Evolutionary conservation across 1,284 basidiomycete species (phyloP), one percentile per base, ranked within the genome.

Genomic region (Ganoderma leucocontextum): DNA sequence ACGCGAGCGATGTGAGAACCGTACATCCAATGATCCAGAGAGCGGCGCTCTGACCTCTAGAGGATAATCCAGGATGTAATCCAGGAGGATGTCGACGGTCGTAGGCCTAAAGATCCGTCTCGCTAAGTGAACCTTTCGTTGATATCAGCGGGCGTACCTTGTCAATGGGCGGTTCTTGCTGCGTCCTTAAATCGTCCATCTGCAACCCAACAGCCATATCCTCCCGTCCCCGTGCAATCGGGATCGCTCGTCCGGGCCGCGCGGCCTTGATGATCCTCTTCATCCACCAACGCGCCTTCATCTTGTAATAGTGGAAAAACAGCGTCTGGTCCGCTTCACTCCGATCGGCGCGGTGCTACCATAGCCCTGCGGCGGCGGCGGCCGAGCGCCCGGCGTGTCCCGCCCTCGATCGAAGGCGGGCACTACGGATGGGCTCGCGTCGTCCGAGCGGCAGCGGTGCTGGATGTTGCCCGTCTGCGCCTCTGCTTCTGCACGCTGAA

Each of bases 231-330:
- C 9, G 58, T 62, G 0, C 35, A 38, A 12, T 65, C 49, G 17
- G 42, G 44, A 1, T 62, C 66, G 1, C 55, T 73, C 66, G 25
- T 72, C 68, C 0, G 67, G 61, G 69, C 10, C 66, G 25, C 5
- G 71, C 73, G 2, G 67, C 75, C 36, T 65, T 65, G 25, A 72
- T 53, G 15, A 71, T 63, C 22, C n/a, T 65, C 17, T 39, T 57
- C 7, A 15, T 19, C 64, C 65, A 72, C 8, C 63, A 44, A n/a
- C 73, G 69, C 10, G 44, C 65, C 67, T 75, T 76, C 63, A 75
- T n/a, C 53, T 74, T 74, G 69, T 73, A 78, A 33, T 75, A 76
- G 29, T 70, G 44, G 0, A 76, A 76, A 15, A 77, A 77, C 4
- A 78, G 33, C 4, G 47, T 57, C 42, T 76, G 75, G 38, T 75